Evolutionary conservation across 2,329 filamentous ascomycete species (phyloP), one percentile per base, ranked within the genome.

Genomic region (Stylonectria norvegica): DNA sequence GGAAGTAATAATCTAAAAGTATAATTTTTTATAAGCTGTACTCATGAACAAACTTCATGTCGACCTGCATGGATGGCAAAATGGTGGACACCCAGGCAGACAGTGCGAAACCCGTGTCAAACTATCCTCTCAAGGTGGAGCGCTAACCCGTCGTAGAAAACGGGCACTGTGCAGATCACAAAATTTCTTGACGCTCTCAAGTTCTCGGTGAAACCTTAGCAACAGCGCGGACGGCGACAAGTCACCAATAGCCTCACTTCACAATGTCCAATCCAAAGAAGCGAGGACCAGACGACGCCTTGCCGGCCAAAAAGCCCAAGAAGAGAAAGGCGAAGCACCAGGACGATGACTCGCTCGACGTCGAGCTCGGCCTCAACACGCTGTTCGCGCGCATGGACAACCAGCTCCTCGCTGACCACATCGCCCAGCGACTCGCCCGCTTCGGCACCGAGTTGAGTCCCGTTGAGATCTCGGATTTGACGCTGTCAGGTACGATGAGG

Each of bases 341-440:
- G 52, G 73, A 79, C 29, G 78, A 83, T 34, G 72, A 70, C 17
- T 67, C 75, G 19, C 62, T 83, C 42, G 81, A 89, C 59, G 74
- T 80, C 30, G 80, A 89, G 55, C 78, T 83, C 22, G 83, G 85
- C 5, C 70, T 96, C 51, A 95, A 96, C 66, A 81, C 79, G 49
- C 79, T 86, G 4, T 86, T 96, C 60, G 79, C 81, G 31, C 79
- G 81, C 45, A 90, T 96, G 83, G 88, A 95, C 63, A 83, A 80
- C 45, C 79, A 83, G 50, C 73, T 96, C 29, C 70, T 96, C 33
- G 87, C 90, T 2, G 91, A 96, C 62, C 83, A 95, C 62, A 73
- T 96, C 47, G 86, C 86, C 5, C 84, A 93, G 59, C 80, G 86
- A 59, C 84, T 87, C 38, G 80, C 77, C 49, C 77, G 85, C 17